Base-by-base conservation (phyloP, 495 filamentous ascomycete genomes). In the Ascobolus immersus region DNA sequence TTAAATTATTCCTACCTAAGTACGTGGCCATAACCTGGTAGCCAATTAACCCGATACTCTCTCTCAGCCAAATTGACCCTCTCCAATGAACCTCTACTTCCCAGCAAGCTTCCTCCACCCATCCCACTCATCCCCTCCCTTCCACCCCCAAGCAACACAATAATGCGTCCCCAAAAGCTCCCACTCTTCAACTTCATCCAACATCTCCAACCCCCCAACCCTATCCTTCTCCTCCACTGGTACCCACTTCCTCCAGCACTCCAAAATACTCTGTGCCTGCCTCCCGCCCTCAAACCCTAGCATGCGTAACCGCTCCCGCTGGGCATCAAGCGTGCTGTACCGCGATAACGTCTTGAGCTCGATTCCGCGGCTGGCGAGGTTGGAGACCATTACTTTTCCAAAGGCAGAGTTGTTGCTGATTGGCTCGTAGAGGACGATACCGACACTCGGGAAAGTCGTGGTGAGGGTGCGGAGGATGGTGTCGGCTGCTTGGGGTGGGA, bases 181-280 rank as follows among this genome's bases (percentile, higher is more conserved):
- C 81, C 84, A 92, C 55, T 96, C 86, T 54, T 96, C 86, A 35
- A 91, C 65, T 54, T 96, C 86, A 59, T 96, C 86, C 40, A 94
- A 47, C 59, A 82, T 76, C 52, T 94, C 86, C 34, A 93, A 50
- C 17, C 52, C 47, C 30, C 73, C 68, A 3, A 94, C 69, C 40
- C 86, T 57, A 43, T 73, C 73, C 48, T 75, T 84, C 55, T 94
- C 86, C n/a, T 50, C 54, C 6, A 60, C 55, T 0, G 26, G 37
- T 3, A 91, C 59, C 76, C 81, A 92, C 9, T 56, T 48, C n/a
- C n/a, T n/a, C n/a, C n/a, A n/a, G n/a, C n/a, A n/a, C 28, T 71
- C 60, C 70, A 77, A 91, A 25, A 92, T 61, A 41, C 76, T 77
- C 34, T 64, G 59, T 1, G 62, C 80, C 14, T 58, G 51, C 27